Evolutionary conservation across 2,329 filamentous ascomycete species (phyloP).

Genomic region (Gnomoniopsis sp.): DNA sequence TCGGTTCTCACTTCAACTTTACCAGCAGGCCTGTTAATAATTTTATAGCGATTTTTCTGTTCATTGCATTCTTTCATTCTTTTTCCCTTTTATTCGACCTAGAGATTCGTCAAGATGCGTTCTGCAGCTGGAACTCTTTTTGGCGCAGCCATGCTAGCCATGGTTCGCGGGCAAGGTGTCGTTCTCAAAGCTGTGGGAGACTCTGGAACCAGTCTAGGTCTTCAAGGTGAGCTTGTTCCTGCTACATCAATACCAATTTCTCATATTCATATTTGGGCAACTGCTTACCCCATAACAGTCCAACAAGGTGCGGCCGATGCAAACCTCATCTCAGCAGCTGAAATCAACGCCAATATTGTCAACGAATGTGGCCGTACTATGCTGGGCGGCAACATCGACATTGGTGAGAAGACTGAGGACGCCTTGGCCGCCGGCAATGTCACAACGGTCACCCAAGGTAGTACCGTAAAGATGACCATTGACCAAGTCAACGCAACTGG

Average conservation of each 20-base stretch:
- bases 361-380: slow-evolving; percentile 61
- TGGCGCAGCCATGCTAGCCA: slow-evolving; percentile 15
- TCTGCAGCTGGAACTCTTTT: slow-evolving; percentile 9
- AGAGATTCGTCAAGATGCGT: slow-evolving; percentile 2
- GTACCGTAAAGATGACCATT: slow-evolving; percentile 38
- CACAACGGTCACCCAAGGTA: slow-evolving; percentile 44
- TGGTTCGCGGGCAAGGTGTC: slow-evolving; percentile 16
- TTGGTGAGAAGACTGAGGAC: slow-evolving; percentile 50
- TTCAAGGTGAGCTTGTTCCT: slow-evolving; percentile 1
- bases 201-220: slow-evolving; percentile 9
- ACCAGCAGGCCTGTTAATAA: slow-evolving; percentile 16
- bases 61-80: neutral
- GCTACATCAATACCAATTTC: neutral
- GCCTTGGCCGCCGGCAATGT: slow-evolving; percentile 40
- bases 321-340: slow-evolving; percentile 55
- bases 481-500: slow-evolving; percentile 48
- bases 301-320: slow-evolving; percentile 37
- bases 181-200: slow-evolving; percentile 14
- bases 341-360: slow-evolving; percentile 47
- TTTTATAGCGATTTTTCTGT: neutral
- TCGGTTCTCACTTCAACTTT: neutral
- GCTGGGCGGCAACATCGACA: slow-evolving; percentile 54
- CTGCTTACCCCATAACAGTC: slow-evolving; percentile 5
- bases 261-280: neutral
- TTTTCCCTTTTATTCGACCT: neutral